Conservation (phyloP, 2,329 filamentous ascomycete genomes). For the Phialophora tarda region DNA sequence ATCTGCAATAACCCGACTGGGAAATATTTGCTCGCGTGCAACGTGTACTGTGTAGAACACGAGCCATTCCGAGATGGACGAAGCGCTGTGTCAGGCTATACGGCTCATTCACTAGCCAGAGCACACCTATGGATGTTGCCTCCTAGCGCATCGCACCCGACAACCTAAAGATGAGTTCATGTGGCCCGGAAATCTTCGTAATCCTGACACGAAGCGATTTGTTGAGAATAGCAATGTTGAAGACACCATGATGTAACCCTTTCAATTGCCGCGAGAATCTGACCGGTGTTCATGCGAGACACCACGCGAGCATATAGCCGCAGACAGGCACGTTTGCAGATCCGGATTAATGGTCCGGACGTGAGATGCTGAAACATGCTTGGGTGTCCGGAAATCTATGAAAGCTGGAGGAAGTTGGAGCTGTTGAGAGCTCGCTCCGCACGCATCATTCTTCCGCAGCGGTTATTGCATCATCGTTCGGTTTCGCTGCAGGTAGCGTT, state of each 20-base stretch:
- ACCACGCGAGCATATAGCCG: background rate
- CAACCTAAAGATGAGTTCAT: background rate
- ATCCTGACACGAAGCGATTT: background rate
- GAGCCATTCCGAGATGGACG: background rate
- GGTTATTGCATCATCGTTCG: background rate
- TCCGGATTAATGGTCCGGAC: background rate
- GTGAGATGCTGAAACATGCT: background rate
- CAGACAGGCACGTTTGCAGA: background rate
- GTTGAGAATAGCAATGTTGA: background rate
- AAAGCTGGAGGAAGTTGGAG: background rate
- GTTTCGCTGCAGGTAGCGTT: background rate
- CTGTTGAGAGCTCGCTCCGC: background rate
- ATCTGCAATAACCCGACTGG: background rate
- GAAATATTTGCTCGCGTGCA: background rate
- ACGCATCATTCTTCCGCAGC: background rate
- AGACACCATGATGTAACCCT: background rate
- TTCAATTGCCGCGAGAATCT: background rate
- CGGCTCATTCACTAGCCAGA: background rate
- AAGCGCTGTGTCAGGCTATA: background rate
- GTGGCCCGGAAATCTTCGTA: background rate
- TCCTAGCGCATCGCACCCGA: background rate
- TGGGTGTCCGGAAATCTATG: background rate
- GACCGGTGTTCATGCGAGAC: background rate
- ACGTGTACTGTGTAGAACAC: background rate
- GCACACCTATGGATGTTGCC: background rate